Percentiles rank a stretch among this genome's conserved stretches.
Conservation (phyloP, 176 grass and related monocot genomes). For the Triticum monococcum region DNA sequence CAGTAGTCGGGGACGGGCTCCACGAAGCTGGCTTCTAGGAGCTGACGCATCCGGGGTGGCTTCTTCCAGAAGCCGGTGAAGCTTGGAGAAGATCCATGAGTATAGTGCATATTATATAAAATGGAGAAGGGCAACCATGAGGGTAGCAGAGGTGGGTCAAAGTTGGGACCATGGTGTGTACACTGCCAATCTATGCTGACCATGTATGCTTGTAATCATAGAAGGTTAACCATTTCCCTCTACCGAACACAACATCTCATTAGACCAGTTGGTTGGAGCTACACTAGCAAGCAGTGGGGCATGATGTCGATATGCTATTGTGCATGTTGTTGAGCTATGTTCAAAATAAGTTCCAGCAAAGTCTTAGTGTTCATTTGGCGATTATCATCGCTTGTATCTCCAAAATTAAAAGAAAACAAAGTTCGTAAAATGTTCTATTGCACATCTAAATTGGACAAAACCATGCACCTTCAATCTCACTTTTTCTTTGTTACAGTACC, state of each 20-base stretch:
- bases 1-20: too few relatives aligned
- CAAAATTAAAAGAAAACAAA: background rate
- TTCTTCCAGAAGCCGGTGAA: too few relatives aligned
- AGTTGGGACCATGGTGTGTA: too few relatives aligned
- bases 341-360: too few relatives aligned
- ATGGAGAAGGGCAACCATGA: slow-evolving; percentile 8
- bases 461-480: background rate
- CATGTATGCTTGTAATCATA: background rate
- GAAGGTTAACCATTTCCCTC: background rate
- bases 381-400: background rate
- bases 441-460: background rate
- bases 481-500: background rate
- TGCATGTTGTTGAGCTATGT: too few relatives aligned
- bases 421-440: background rate
- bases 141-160: background rate
- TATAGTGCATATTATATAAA: background rate
- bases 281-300: background rate
- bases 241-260: background rate
- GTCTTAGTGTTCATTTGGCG: background rate
- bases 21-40: too few relatives aligned
- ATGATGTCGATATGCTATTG: background rate
- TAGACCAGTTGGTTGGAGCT: background rate
- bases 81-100: background rate
- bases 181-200: too few relatives aligned
- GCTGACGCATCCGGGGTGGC: too few relatives aligned